A percentile compares a stretch with the other conserved stretches of the same genome.
phyloP scores from a whole-genome alignment of 352 stramenopile species.

The Phytophthora cryptogea region DNA sequence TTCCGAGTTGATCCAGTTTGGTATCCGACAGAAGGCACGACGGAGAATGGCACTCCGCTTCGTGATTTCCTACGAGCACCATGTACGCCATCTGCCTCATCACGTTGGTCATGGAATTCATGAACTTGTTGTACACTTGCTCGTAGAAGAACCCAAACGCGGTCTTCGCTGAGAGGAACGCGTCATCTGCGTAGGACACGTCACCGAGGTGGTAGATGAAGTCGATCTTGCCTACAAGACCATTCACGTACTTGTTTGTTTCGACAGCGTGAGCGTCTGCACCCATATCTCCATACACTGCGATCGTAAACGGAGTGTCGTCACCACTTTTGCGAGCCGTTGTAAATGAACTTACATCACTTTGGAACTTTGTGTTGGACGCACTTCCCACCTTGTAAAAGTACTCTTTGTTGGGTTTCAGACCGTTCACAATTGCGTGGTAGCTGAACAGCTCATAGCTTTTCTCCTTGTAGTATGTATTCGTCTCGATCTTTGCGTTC shows the following conservation, averaged over 20 bases:
- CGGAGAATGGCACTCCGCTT: conserved; percentile 55
- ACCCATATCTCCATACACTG: conserved; percentile 38
- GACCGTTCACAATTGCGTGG: conserved; percentile 42
- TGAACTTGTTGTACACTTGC: conserved; percentile 65
- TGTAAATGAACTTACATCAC: conserved; percentile 30
- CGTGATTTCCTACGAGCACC: conserved; percentile 75
- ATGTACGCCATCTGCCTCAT: conserved; percentile 64
- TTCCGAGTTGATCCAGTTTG: conserved; percentile 37
- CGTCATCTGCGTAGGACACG: conserved; percentile 38
- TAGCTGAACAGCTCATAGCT: conserved; percentile 52
- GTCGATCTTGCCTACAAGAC: conserved; percentile 26
- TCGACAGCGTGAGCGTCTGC: conserved; percentile 25
- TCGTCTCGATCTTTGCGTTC: conserved; percentile 15
- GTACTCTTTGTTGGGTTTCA: conserved; percentile 44
- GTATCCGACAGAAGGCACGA: conserved; percentile 29
- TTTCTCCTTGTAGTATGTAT: conserved; percentile 49
- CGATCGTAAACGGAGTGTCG: conserved; percentile 27
- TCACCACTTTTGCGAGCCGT: conserved; percentile 34
- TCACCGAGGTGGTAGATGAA: conserved; percentile 43
- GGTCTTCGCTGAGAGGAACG: conserved; percentile 23
- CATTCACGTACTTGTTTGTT: conserved; percentile 45
- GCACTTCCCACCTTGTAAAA: conserved; percentile 34
- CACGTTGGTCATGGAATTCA: conserved; percentile 53
- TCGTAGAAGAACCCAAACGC: conserved; percentile 42
- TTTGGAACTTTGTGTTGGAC: conserved; percentile 24